A percentile compares a stretch with the other conserved stretches of the same genome.
Conservation (phyloP, 495 filamentous ascomycete genomes). For the Penicillium cosmopolitanum region DNA sequence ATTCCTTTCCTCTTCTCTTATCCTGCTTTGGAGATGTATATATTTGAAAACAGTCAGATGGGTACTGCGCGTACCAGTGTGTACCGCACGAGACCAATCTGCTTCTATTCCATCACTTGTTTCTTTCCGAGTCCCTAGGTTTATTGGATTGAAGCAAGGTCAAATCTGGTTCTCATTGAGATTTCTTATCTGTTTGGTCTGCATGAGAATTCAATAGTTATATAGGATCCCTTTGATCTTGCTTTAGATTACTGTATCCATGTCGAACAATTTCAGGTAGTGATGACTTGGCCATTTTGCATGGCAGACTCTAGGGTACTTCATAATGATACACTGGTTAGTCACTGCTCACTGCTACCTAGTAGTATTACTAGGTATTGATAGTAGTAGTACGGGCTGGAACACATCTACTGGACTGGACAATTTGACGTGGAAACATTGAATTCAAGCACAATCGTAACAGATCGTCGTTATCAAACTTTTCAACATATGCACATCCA, state of each 20-base stretch:
- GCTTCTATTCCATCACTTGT: background rate
- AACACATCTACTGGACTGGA: too few relatives aligned
- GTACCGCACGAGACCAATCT: background rate
- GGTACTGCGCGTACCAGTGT: conserved; percentile 2
- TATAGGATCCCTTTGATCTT: too few relatives aligned
- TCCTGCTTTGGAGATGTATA: conserved; percentile 18
- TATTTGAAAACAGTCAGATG: conserved; percentile 18
- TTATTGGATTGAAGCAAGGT: background rate
- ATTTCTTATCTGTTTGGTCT: too few relatives aligned
- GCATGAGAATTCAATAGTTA: too few relatives aligned
- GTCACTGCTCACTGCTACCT: too few relatives aligned
- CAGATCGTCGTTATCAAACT: conserved; percentile 24
- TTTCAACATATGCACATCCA: conserved; percentile 27
- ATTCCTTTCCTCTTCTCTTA: background rate
- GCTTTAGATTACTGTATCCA: too few relatives aligned
- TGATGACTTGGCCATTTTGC: too few relatives aligned
- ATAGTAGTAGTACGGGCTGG: background rate
- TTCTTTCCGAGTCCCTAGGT: background rate
- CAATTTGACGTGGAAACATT: background rate
- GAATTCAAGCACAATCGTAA: conserved; percentile 7
- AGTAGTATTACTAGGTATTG: too few relatives aligned
- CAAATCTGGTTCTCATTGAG: background rate
- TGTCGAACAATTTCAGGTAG: too few relatives aligned
- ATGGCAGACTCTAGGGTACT: too few relatives aligned
- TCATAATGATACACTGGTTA: too few relatives aligned